Evolutionary conservation across 805 yeast species (phyloP), one percentile per base, ranked within the genome.

Genomic region (Zygoascus flipseniorum): DNA sequence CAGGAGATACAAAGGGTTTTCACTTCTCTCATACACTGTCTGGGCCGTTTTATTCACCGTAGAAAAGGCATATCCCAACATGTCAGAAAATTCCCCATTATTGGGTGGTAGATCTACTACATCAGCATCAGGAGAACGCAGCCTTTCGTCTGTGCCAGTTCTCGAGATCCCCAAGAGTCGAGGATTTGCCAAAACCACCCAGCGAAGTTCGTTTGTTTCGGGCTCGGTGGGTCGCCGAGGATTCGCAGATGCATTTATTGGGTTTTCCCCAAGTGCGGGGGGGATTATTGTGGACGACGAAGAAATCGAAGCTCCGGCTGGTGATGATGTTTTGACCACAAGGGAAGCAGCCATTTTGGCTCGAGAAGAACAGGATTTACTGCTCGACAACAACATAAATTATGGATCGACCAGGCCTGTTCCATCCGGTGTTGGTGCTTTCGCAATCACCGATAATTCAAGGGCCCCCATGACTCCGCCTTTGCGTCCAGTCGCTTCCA

Each of bases 311-410:
- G 49, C 49, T 20, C n/a, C 42, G 18, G 43, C 23, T 0, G 49
- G 56, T 2, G 56, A 58, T n/a, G 67, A 64, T 41, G 51, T 64
- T 1, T 54, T 62, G 19, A 63, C 69, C 4, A 62, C 65, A 11
- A 50, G 57, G 1, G 71, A 68, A 46, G 60, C 64, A 2, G 58
- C 60, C n/a, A 52, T 60, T 1, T 53, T 66, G 20, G 60, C 58
- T 8, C 55, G 57, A 10, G 71, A 68, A 53, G 64, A 65, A 42
- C 62, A 64, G 50, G 62, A 61, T 4, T 56, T 68, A 32, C 62
- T 68, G 5, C 41, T 48, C 13, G 66, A 64, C 47, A 60, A 57
- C 46, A 41, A 60, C 39, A 49, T 57, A 16, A 18, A 23, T 31
- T 48, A 52, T 31, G 18, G 47, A 46, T 28, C 39, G 28, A 13